Evolutionary conservation across 768 basidiomycete genomes (phyloP).

Genomic region (Boletus speciosus): DNA sequence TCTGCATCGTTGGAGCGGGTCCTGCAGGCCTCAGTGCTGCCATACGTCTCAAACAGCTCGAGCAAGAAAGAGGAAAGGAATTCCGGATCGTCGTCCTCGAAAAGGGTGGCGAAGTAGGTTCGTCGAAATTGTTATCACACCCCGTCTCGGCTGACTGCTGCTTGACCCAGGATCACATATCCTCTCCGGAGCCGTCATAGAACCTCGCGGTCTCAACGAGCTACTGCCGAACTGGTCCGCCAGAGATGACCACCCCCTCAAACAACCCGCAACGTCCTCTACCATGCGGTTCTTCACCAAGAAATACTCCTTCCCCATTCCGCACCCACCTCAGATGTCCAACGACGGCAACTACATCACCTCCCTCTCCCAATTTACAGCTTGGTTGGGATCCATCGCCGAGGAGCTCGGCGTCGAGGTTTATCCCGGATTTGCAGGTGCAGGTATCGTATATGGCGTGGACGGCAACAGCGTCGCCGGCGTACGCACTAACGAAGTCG

Average conservation of each 20-base stretch:
- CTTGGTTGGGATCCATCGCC: constrained; percentile 86
- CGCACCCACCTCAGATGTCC: constrained; percentile 95
- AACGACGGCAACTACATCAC: constrained; percentile 93
- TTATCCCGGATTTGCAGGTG: constrained; percentile 96
- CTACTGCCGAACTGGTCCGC: constrained; percentile 83
- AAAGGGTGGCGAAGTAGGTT: constrained; percentile 91
- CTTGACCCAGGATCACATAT: constrained; percentile 75
- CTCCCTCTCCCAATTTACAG: constrained; percentile 82
- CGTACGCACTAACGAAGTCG: constrained; percentile 91
- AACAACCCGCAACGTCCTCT: constrained; percentile 72
- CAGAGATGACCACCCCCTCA: constrained; percentile 69
- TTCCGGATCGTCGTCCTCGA: constrained; percentile 91
- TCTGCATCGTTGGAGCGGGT: constrained; percentile 95
- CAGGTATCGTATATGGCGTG: constrained; percentile 68
- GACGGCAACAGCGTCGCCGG: constrained; percentile 48
- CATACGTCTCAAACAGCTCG: constrained; percentile 88
- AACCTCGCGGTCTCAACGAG: constrained; percentile 87
- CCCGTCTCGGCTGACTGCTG: neutral
- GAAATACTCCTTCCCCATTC: constrained; percentile 70
- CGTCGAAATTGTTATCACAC: constrained; percentile 27
- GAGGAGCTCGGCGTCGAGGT: constrained; percentile 90
- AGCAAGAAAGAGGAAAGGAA: constrained; percentile 49
- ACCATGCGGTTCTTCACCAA: constrained; percentile 84
- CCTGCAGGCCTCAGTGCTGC: constrained; percentile 96
- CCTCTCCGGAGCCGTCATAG: constrained; percentile 92